Evolutionary conservation across 441 rosid species (phyloP).

Genomic region (Sinapis alba): DNA sequence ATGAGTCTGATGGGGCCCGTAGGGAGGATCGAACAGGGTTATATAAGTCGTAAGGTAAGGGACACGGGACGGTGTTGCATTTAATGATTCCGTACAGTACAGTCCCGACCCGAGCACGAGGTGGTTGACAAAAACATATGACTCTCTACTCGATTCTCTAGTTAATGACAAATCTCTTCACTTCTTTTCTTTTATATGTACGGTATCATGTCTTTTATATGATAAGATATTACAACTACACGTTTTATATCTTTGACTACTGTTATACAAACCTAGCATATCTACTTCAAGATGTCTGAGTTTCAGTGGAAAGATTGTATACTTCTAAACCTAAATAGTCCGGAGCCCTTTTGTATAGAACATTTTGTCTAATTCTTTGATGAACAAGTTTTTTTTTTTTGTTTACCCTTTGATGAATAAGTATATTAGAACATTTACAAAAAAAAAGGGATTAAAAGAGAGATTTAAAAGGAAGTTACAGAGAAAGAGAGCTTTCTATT

Average conservation of each 20-base stretch:
- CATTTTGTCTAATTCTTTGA: not conserved
- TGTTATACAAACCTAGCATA: not conserved
- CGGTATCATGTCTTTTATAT: not conserved
- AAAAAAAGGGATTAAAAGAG: not conserved
- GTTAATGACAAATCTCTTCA: not conserved
- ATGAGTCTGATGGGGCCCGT: not conserved
- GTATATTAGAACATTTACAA: not conserved
- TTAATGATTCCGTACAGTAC: conserved; percentile 11
- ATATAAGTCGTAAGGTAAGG: not conserved
- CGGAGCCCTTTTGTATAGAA: not conserved
- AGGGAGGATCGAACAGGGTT: not conserved
- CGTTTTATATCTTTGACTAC: conserved; percentile 6
- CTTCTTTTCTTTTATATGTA: not conserved
- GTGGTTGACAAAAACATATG: conserved; percentile 6
- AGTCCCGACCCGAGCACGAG: conserved; percentile 16
- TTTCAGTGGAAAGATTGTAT: not conserved
- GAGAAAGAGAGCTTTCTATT: conserved; percentile 23
- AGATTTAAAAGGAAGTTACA: conserved; percentile 21
- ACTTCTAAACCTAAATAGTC: not conserved
- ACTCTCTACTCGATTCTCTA: not conserved
- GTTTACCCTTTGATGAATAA: conserved; percentile 6
- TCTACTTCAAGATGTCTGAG: not conserved
- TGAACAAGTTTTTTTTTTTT: no score
- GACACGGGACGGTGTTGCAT: not conserved
- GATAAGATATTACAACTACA: not conserved